Base-by-base conservation (phyloP, 2,329 filamentous ascomycete genomes). In the Fragosphaeria purpurea region DNA sequence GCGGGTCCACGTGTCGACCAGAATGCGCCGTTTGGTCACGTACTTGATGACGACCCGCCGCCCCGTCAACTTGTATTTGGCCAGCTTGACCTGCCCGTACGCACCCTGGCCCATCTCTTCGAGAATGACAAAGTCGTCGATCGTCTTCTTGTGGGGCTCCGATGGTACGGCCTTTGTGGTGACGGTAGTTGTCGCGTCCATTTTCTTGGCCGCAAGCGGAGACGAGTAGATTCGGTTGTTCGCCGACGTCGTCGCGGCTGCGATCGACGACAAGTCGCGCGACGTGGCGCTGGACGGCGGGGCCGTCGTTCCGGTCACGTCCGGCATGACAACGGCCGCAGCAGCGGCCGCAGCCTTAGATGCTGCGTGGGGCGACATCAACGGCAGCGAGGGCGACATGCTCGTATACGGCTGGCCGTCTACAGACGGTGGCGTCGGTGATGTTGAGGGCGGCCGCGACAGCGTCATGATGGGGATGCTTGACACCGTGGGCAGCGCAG, bases 101-200 rank as follows among this genome's bases (percentile, higher is more conserved):
- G 93, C 93, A 41, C 93, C 93, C 68, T 96, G 89, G 5, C 93
- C 93, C 91, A 98, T 97, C 54, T 98, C 93, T 67, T 98, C 93
- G 10, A 98, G 73, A 53, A 98, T 91, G 41, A 83, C 76, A 65
- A 95, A 98, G 63, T 96, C 89, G 48, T 85, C 76, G 56, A 98
- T 97, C 1, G 80, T 83, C 67, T 93, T 93, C 70, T 94, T 96
- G 58, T 72, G 63, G 32, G 64, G 55, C 10, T 30, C 40, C 67
- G 30, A 30, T 30, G 50, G 34, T 10, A 67, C 33, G 62, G 54
- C 55, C 64, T 65, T 37, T 22, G 44, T 47, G 34, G 30, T 44
- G 7, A 13, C 13, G 9, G 39, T 64, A 35, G 39, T 41, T 7
- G 11, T 42, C 7, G 37, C 11, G 5, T 46, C 33, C n/a, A 35